Evolutionary conservation across 2,329 filamentous ascomycete genomes (phyloP), one percentile per base, ranked within the genome.

Genomic region (Fusarium nurragi): DNA sequence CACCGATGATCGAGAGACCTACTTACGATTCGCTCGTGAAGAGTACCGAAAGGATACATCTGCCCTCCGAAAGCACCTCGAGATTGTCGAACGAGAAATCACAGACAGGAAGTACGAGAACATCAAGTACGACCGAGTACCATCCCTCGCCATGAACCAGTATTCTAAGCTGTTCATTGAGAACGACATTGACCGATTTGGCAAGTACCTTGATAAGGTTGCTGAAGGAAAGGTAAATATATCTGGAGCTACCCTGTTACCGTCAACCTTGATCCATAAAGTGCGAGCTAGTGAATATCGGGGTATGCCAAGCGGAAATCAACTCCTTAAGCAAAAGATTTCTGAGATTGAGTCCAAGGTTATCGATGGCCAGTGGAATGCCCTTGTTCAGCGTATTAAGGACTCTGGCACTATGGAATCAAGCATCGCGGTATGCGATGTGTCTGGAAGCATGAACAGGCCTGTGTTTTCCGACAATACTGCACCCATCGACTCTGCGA

Each of bases 121-220:
- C 16, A 88, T 88, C 77, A 77, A 84, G 41, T 88, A 88, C 66
- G 79, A 84, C n/a, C 79, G 79, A 2, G 75, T 88, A 0, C 84
- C 86, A 0, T 86, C 84, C 0, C 54, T 85, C 1, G 85, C 86
- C 3, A 88, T 88, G 85, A 78, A 81, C 38, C 78, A 78, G 4
- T 85, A 88, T 73, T 75, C 78, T 0, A 46, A 66, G 0, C 65
- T 84, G 4, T 88, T 88, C 64, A 74, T 78, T 1, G 70, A 73
- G 34, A 85, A 86, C 46, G 85, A 88, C 60, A 52, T 71, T 1
- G 78, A 80, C 1, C 77, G 77, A 11, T 88, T 88, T 70, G 73
- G 76, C 5, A 64, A 73, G 12, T 88, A 87, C 67, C 71, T 87
- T 25, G 69, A 78, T 5, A 69, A 78, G 1, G 84, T 88, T 6